Evolutionary conservation across 2,329 filamentous ascomycete genomes (phyloP).

Genomic region (Chalaropsis thielavioides): DNA sequence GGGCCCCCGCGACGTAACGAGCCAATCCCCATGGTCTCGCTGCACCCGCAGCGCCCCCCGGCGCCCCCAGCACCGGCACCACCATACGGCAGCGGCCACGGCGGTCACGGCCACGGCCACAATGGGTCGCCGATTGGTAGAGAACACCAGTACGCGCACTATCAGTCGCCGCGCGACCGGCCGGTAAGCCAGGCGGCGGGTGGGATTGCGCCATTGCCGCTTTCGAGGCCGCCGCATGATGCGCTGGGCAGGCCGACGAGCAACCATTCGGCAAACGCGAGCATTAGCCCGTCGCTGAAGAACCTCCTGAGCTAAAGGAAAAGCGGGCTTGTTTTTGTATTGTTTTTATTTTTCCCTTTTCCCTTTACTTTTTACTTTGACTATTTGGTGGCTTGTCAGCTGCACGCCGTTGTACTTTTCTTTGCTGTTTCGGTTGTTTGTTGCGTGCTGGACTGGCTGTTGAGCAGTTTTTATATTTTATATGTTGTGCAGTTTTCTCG

Average conservation of each 20-base stretch:
- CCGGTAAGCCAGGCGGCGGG: background rate
- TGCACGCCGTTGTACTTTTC: background rate
- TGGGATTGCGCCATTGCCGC: background rate
- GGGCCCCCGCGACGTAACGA: slow-evolving; percentile 6
- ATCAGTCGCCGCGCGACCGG: slow-evolving; percentile 5
- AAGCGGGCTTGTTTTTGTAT: background rate
- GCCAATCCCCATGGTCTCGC: slow-evolving; percentile 4
- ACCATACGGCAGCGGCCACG: background rate
- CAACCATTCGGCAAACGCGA: slow-evolving; percentile 39
- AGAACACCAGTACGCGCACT: slow-evolving; percentile 19
- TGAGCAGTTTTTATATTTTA: background rate
- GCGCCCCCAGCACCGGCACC: background rate
- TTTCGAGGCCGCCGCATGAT: slow-evolving; percentile 24
- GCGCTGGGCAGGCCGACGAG: slow-evolving; percentile 31
- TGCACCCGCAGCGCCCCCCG: slow-evolving; percentile 7
- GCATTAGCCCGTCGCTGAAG: slow-evolving; percentile 60
- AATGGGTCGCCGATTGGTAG: slow-evolving; percentile 9
- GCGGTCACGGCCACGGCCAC: background rate
- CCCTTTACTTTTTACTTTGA: background rate
- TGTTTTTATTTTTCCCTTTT: background rate
- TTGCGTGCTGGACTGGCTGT: background rate
- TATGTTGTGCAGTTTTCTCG: background rate
- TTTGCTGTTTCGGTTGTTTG: background rate
- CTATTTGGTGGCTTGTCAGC: background rate
- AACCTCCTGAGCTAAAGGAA: slow-evolving; percentile 51